Evolutionary conservation across 305 asterid species (phyloP).

Genomic region (Fraxinus baroniana): DNA sequence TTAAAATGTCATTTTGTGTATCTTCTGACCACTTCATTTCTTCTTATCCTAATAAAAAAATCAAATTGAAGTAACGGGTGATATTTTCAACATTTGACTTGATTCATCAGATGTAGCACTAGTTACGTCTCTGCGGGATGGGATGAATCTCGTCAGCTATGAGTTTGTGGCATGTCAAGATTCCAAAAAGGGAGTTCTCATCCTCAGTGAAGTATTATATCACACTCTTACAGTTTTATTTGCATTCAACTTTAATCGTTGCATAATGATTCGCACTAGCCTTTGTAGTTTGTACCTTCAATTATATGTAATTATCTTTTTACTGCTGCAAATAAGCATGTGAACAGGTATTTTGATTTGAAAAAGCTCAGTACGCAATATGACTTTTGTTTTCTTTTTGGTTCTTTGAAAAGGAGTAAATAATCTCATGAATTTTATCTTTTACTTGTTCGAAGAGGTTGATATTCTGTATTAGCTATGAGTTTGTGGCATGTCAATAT

Average conservation of each 20-base stretch:
- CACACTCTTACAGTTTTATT: slow-evolving; percentile 18
- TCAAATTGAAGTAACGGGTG: slow-evolving; percentile 24
- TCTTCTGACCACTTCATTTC: slow-evolving; percentile 16
- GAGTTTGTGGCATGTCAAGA: slow-evolving; percentile 97
- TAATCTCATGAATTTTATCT: not conserved
- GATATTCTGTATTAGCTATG: slow-evolving; percentile 36
- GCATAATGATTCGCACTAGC: not conserved
- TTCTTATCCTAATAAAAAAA: not conserved
- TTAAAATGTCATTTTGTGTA: not conserved
- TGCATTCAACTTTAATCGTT: slow-evolving; percentile 4
- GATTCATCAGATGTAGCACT: slow-evolving; percentile 76
- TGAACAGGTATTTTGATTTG: slow-evolving; percentile 16
- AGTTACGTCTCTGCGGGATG: slow-evolving; percentile 90
- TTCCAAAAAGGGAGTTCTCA: slow-evolving; percentile 83
- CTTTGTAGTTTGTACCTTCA: not conserved
- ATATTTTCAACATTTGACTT: slow-evolving; percentile 32
- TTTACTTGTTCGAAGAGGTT: not conserved
- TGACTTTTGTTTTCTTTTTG: not conserved
- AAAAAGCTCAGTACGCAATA: slow-evolving; percentile 2
- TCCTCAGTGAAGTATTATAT: slow-evolving; percentile 78
- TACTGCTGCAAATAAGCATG: slow-evolving; percentile 16
- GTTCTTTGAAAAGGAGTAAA: not conserved
- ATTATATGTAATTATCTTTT: slow-evolving; percentile 16
- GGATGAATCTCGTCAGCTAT: slow-evolving; percentile 98
- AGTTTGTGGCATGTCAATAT: slow-evolving; percentile 93